Conservation (phyloP, 208 protist species). For the Jaenimonas drosophilae region DNA sequence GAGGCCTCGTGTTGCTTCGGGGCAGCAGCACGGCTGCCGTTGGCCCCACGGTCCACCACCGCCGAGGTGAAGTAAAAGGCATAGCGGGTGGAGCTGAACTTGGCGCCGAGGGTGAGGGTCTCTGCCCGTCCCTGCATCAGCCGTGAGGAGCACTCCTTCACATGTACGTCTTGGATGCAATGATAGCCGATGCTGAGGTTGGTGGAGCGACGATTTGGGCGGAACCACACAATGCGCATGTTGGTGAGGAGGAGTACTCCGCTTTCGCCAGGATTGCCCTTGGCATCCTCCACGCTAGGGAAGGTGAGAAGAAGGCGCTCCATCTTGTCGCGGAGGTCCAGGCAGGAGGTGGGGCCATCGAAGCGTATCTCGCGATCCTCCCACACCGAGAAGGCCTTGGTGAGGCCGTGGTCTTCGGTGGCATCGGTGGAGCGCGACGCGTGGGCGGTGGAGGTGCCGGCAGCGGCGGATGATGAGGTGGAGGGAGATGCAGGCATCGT, state of each 20-base stretch:
- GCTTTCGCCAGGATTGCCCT: conserved; percentile 91
- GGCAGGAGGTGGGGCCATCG: conserved; percentile 35
- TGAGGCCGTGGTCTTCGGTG: conserved; percentile 24
- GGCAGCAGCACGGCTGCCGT: background rate
- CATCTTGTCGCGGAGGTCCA: conserved; percentile 50
- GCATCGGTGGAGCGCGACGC: too few species aligned
- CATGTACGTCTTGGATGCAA: conserved; percentile 74
- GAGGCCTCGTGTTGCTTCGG: background rate
- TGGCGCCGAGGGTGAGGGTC: conserved; percentile 83
- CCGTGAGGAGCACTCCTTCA: conserved; percentile 76
- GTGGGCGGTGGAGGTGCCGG: too few species aligned
- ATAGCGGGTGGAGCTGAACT: conserved; percentile 76
- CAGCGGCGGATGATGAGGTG: too few species aligned
- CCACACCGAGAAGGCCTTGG: conserved; percentile 73
- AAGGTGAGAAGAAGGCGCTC: conserved; percentile 82
- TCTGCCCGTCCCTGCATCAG: conserved; percentile 63
- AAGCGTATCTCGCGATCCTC: conserved; percentile 95
- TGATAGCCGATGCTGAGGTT: conserved; percentile 94
- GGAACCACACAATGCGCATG: conserved; percentile 91
- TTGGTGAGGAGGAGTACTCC: conserved; percentile 93
- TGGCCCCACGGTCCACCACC: background rate
- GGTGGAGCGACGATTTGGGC: conserved; percentile 13
- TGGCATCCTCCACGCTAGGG: conserved; percentile 90
- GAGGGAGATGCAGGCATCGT: too few species aligned
- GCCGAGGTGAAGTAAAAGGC: conserved; percentile 94